phyloP scores from a whole-genome alignment of 1,284 basidiomycete species.

The Pseudozyma sp. region DNA sequence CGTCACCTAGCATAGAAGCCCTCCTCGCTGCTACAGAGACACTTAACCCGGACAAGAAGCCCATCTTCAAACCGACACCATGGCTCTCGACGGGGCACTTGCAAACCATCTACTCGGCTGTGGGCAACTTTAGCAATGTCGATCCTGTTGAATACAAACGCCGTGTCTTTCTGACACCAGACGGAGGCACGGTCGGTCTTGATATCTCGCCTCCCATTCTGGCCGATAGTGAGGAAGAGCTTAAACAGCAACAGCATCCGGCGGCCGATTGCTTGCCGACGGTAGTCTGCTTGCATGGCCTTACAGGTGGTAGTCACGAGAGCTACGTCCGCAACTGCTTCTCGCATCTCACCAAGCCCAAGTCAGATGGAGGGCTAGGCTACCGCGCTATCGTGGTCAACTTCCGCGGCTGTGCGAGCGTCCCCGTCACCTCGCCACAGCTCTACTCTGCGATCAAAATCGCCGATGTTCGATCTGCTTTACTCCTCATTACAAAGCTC shows the following conservation, averaged over 20 bases:
- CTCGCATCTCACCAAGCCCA: slow-evolving; percentile 57
- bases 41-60: slow-evolving; percentile 34
- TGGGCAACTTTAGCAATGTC: slow-evolving; percentile 50
- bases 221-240: slow-evolving; percentile 34
- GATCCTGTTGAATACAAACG: slow-evolving; percentile 63
- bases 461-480: slow-evolving; percentile 83
- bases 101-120: slow-evolving; percentile 64
- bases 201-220: slow-evolving; percentile 59
- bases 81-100: slow-evolving; percentile 62
- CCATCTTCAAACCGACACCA: slow-evolving; percentile 41
- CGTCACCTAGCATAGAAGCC: slow-evolving; percentile 27
- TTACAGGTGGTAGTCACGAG: slow-evolving; percentile 67
- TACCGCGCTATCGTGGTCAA: slow-evolving; percentile 70
- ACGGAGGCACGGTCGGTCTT: slow-evolving; percentile 63
- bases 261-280: slow-evolving; percentile 49
- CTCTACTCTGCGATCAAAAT: slow-evolving; percentile 85
- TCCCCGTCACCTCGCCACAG: slow-evolving; percentile 78
- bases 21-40: slow-evolving; percentile 39
- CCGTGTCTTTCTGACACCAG: slow-evolving; percentile 60
- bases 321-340: slow-evolving; percentile 65
- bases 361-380: slow-evolving; percentile 73
- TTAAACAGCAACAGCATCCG: slow-evolving; percentile 15
- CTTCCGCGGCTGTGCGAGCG: slow-evolving; percentile 91
- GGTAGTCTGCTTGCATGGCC: slow-evolving; percentile 64
- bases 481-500: slow-evolving; percentile 79